A percentile compares a stretch with the other conserved stretches of the same genome.
These are phyloP conservation scores for Penicillium arizonense DNA, from an alignment of 495 filamentous ascomycete genomes.

Conservation along the genomic window DNA sequence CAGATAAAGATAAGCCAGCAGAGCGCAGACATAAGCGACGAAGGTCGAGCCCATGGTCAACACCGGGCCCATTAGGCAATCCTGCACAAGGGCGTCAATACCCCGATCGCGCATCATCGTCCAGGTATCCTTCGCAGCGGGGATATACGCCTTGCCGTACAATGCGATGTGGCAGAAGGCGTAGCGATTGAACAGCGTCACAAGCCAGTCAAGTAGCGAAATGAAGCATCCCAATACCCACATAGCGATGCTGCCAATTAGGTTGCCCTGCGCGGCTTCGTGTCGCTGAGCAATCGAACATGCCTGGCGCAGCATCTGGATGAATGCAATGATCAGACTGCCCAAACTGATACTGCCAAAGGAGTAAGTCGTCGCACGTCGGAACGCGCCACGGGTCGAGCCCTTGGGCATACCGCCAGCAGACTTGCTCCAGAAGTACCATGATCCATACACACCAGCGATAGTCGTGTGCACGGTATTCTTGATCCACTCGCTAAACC, in stretches of 20 bases:
- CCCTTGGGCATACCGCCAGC: constrained; percentile 62
- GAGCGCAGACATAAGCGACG: constrained; percentile 75
- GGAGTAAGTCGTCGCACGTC: constrained; percentile 78
- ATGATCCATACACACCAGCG: constrained; percentile 84
- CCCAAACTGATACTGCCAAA: constrained; percentile 90
- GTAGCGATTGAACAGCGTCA: constrained; percentile 70
- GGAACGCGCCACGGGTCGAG: constrained; percentile 71
- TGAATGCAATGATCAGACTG: constrained; percentile 80
- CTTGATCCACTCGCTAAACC: constrained; percentile 89
- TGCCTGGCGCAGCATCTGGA: constrained; percentile 77
- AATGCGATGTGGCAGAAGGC: constrained; percentile 91
- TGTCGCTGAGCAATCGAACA: constrained; percentile 69
- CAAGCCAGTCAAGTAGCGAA: constrained; percentile 76
- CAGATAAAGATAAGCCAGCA: constrained; percentile 83
- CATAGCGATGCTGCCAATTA: constrained; percentile 62
- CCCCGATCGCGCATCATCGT: constrained; percentile 88
- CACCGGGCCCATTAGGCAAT: constrained; percentile 87
- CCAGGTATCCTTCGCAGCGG: constrained; percentile 86
- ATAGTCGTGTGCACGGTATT: constrained; percentile 88
- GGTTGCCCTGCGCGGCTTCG: constrained; percentile 64
- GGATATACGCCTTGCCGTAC: constrained; percentile 83
- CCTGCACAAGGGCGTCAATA: constrained; percentile 84
- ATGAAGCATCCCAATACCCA: constrained; percentile 76
- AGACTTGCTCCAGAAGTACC: constrained; percentile 79
- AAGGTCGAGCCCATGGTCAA: constrained; percentile 84